phyloP scores from a whole-genome alignment of 208 protist species.

The Trypanosoma cruzi region DNA sequence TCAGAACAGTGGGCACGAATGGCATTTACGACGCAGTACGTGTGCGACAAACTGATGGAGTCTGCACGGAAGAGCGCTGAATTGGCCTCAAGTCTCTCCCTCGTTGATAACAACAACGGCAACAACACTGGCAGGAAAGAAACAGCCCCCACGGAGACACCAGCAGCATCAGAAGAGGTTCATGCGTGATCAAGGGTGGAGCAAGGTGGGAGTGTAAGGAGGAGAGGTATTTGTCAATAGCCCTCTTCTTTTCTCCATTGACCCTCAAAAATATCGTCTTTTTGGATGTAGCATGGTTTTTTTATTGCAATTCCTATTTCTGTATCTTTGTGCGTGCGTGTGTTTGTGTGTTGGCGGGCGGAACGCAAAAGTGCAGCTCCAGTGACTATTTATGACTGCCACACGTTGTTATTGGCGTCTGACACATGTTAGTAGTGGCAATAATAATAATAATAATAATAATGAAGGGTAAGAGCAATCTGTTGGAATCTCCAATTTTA shows the following conservation, averaged over 20 bases:
- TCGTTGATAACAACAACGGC: not conserved
- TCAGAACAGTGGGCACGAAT: constrained; percentile 46
- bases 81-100: not conserved
- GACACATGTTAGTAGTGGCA: too few species aligned
- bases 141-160: not conserved
- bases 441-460: too few species aligned
- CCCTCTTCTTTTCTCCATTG: too few species aligned
- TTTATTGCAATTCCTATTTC: not conserved
- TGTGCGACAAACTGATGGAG: constrained; percentile 51
- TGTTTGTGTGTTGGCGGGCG: not conserved
- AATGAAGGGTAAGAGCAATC: too few species aligned
- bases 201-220: too few species aligned
- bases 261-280: too few species aligned
- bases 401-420: too few species aligned
- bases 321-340: not conserved
- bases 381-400: not conserved
- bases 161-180: not conserved
- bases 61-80: constrained; percentile 36
- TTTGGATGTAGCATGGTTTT: too few species aligned
- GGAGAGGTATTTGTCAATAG: too few species aligned
- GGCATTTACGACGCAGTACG: constrained; percentile 55
- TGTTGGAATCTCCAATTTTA: too few species aligned
- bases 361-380: not conserved
- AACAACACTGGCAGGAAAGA: not conserved
- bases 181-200: too few species aligned